Evolutionary conservation across 202 grass and related monocot species (phyloP).

Genomic region (Zizania palustris): DNA sequence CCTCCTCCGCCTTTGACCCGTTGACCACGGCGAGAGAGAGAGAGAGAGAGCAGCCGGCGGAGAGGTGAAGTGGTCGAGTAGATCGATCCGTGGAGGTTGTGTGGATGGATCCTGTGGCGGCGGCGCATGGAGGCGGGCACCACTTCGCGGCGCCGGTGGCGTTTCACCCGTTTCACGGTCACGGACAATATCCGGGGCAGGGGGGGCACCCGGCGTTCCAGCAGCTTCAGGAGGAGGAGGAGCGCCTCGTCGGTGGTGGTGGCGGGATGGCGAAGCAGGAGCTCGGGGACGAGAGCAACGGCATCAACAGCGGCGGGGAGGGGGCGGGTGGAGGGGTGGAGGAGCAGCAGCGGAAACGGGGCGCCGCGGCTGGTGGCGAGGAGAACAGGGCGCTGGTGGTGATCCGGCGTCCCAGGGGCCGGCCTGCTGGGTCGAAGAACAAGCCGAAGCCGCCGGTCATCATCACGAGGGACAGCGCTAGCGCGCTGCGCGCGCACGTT

Average conservation of each 20-base stretch:
- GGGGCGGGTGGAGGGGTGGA: conserved; percentile 38
- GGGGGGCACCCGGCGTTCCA: conserved; percentile 52
- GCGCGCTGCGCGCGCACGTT: conserved; percentile 86
- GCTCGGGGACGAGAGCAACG: conserved; percentile 51
- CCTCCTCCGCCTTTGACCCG: conserved; percentile 44
- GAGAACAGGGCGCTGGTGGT: conserved; percentile 29
- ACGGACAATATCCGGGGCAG: conserved; percentile 52
- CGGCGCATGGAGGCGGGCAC: conserved; percentile 49
- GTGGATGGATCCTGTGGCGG: conserved; percentile 64
- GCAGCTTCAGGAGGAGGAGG: conserved; percentile 51
- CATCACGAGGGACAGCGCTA: conserved; percentile 93
- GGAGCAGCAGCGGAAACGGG: background rate
- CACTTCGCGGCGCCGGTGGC: conserved; percentile 46
- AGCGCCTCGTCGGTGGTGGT: background rate
- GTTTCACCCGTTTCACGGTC: conserved; percentile 62
- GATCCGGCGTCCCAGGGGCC: conserved; percentile 69
- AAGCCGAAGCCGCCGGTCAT: conserved; percentile 94
- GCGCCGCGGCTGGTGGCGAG: too few relatives aligned
- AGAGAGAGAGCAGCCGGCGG: too few relatives aligned
- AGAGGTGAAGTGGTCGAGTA: too few relatives aligned
- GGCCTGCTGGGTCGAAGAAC: too few relatives aligned
- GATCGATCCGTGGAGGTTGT: background rate
- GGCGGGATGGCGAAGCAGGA: conserved; percentile 48
- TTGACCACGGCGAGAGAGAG: too few relatives aligned
- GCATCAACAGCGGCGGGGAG: conserved; percentile 47